Base-by-base conservation (phyloP, 768 basidiomycete genomes). In the Dacryopinax spathularia region DNA sequence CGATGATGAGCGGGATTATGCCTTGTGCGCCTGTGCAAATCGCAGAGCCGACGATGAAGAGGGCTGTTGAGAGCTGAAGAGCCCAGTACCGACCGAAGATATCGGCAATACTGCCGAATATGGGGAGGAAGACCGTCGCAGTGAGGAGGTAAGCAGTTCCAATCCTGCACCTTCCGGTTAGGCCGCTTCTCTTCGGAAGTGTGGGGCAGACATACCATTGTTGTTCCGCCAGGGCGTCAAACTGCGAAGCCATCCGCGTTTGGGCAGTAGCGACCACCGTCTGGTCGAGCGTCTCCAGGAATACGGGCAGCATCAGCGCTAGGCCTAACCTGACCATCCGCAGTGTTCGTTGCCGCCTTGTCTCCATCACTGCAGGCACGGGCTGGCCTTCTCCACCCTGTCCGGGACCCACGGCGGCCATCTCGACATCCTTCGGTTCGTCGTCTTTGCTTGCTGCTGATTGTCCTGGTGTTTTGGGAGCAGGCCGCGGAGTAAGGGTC, bases 261-360 rank as follows among this genome's bases (percentile, higher is more conserved):
- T 82, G 81, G 2, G 81, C 79, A 15, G 80, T 82, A 2, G 81
- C 80, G 33, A 82, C 79, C 1, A 81, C 81, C 78, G 62, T 60
- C 48, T 29, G 65, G 56, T 76, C 75, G 2, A 76, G 63, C 0
- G 74, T 75, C 64, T 81, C 80, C 0, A 81, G 72, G 35, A 71
- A 69, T 13, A 80, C 74, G 0, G 80, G 80, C 59, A 81, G 69
- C 18, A 73, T n/a, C 6, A 81, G 68, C 1, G 77, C 76, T 9
- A 44, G 13, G 12, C 13, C 43, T 7, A 44, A 22, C 43, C 25
- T 44, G 43, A 44, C 7, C 22, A 44, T 44, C 43, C 43, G 12
- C 43, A 44, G 43, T 22, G 13, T 44, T 15, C 43, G 43, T 22
- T 44, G 13, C 43, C 25, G 13, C 22, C 25, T 44, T 22, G 43